A percentile compares a stretch with the other conserved stretches of the same genome.
Conservation (phyloP, 495 filamentous ascomycete species). For the Pyronema domesticum region DNA sequence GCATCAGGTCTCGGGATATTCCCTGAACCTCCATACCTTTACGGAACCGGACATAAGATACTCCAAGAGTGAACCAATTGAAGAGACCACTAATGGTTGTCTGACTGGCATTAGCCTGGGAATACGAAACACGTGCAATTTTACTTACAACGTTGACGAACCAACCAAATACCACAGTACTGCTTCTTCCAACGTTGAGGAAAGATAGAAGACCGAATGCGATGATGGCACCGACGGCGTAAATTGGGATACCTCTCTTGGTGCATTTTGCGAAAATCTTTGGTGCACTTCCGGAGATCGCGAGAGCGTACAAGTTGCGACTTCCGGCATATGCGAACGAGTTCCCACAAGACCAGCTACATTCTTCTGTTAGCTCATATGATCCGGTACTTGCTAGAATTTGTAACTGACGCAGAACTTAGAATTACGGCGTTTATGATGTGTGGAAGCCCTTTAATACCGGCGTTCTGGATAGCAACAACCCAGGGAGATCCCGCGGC, state of each 20-base stretch:
- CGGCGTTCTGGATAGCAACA: conserved; percentile 45
- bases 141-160: conserved; percentile 45
- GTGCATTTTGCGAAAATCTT: conserved; percentile 45
- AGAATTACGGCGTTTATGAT: conserved; percentile 63
- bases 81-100: conserved; percentile 19
- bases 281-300: conserved; percentile 42
- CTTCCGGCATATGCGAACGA: conserved; percentile 69
- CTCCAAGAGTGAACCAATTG: conserved; percentile 22
- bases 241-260: conserved; percentile 35
- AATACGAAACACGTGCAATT: neutral
- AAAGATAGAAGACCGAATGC: conserved; percentile 31
- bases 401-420: neutral
- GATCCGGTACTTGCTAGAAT: neutral
- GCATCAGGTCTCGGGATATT: conserved; percentile 23
- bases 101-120: neutral
- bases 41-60: conserved; percentile 26
- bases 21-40: conserved; percentile 25
- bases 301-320: conserved; percentile 54
- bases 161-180: conserved; percentile 54
- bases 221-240: conserved; percentile 26
- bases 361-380: neutral
- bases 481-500: conserved; percentile 55
- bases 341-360: conserved; percentile 35
- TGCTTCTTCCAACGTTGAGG: conserved; percentile 48
- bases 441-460: conserved; percentile 43